phyloP scores from a whole-genome alignment of 345 rosid species.

The Linum tenue region DNA sequence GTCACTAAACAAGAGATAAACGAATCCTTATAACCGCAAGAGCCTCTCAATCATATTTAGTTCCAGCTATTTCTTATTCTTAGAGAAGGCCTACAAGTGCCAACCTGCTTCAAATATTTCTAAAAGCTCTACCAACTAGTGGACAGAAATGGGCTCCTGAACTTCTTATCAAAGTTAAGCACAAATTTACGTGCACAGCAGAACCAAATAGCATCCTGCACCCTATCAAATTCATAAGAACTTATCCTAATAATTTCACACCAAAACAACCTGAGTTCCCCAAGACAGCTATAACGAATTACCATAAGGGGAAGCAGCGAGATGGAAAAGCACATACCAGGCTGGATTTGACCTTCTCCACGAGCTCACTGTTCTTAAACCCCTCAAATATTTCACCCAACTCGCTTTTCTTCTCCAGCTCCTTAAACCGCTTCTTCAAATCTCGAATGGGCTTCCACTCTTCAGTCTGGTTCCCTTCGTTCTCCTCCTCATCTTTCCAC shows the following conservation, averaged over 20 bases:
- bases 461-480: constrained; percentile 23
- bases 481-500: constrained; percentile 29
- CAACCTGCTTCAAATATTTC: neutral
- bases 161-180: too few species aligned
- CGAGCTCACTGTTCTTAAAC: constrained; percentile 58
- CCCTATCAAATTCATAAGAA: neutral
- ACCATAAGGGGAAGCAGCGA: too few species aligned
- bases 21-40: neutral
- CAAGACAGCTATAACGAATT: too few species aligned
- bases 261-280: neutral
- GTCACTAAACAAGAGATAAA: neutral
- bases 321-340: constrained; percentile 39
- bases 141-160: neutral
- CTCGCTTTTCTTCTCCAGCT: constrained; percentile 70
- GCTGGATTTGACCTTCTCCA: constrained; percentile 80
- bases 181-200: too few species aligned
- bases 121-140: neutral
- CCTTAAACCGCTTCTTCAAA: constrained; percentile 56
- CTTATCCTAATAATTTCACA: constrained; percentile 1
- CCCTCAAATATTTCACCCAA: constrained; percentile 55
- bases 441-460: constrained; percentile 81
- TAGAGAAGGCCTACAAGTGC: too few species aligned
- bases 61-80: neutral
- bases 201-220: too few species aligned
- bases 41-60: neutral